These are phyloP conservation scores for Ceratobasidium sp. DNA, from an alignment of 1,284 basidiomycete genomes.

Conservation along the genomic window DNA sequence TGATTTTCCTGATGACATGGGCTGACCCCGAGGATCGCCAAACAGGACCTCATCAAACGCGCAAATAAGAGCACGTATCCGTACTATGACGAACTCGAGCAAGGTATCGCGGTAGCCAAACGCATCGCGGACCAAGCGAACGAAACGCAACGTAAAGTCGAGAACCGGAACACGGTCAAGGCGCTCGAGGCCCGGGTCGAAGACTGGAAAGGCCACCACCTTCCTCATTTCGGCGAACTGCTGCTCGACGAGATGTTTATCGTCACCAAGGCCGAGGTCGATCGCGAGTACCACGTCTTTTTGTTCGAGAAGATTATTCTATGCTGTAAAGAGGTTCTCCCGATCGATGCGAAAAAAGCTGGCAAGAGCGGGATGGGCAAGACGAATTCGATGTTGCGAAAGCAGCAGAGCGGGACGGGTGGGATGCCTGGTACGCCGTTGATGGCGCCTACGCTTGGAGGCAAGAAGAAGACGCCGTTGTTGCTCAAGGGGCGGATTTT, in stretches of 20 bases:
- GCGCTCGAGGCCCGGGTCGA: slow-evolving; percentile 92
- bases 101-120: slow-evolving; percentile 87
- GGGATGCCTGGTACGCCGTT: slow-evolving; percentile 56
- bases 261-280: slow-evolving; percentile 96
- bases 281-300: slow-evolving; percentile 98
- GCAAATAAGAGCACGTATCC: slow-evolving; percentile 66
- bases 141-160: slow-evolving; percentile 89
- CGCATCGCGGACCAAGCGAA: slow-evolving; percentile 97
- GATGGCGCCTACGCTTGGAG: slow-evolving; percentile 61
- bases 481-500: slow-evolving; percentile 98
- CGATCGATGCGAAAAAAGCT: slow-evolving; percentile 52
- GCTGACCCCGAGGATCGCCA: slow-evolving; percentile 3
- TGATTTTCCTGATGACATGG: not conserved
- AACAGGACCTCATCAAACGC: slow-evolving; percentile 51
- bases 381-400: slow-evolving; percentile 83
- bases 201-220: slow-evolving; percentile 99
- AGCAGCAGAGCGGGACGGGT: slow-evolving; percentile 62
- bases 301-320: slow-evolving; percentile 99
- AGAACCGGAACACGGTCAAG: slow-evolving; percentile 89
- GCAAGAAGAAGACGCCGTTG: slow-evolving; percentile 83
- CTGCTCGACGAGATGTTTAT: slow-evolving; percentile 95
- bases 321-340: slow-evolving; percentile 90
- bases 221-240: slow-evolving; percentile 92
- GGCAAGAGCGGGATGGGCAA: slow-evolving; percentile 74
- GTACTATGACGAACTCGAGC: slow-evolving; percentile 84